Base-by-base conservation (phyloP, 192 early-diverging fungal species). In the Anaeromyces robustus region DNA sequence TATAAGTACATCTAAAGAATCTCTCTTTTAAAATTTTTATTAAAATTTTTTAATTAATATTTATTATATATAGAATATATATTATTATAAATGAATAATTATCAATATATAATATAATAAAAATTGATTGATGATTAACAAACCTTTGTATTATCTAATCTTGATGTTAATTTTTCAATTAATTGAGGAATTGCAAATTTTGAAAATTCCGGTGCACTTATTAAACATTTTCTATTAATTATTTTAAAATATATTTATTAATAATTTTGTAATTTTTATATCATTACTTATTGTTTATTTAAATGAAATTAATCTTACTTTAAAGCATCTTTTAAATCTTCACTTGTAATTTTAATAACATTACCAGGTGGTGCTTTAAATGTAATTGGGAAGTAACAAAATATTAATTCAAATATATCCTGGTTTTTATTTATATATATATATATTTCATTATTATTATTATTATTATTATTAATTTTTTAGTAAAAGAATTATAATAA, bases 371-470 rank as follows among this genome's bases (percentile, higher is more conserved):
- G 94, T 26, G 96, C 93, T 86, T 94, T 94, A 84, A 99, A 99
- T 11, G 97, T 98, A 84, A 99, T 98, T 11, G 98, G 98, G 82
- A 99, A 99, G 87, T 99, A 99, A 87, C 97, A 99, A 80, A 98
- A 99, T 52, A 96, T 91, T 30, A 98, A 92, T 82, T 98, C 96
- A 84, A 98, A 99, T 68, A 99, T 83, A 82, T 96, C 96, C 88
- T n/a, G n/a, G n/a, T n/a, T n/a, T n/a, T n/a, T n/a, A n/a, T n/a
- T n/a, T n/a, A n/a, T n/a, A n/a, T n/a, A n/a, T n/a, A n/a, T n/a
- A n/a, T n/a, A n/a, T n/a, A n/a, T n/a, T n/a, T n/a, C n/a, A n/a
- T n/a, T n/a, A n/a, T n/a, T n/a, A n/a, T n/a, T n/a, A n/a, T n/a
- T n/a, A n/a, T n/a, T n/a, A n/a, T n/a, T n/a, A n/a, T n/a, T n/a